Evolutionary conservation across 176 grass and related monocot genomes (phyloP), one percentile per base, ranked within the genome.

Genomic region (Chloris gayana): DNA sequence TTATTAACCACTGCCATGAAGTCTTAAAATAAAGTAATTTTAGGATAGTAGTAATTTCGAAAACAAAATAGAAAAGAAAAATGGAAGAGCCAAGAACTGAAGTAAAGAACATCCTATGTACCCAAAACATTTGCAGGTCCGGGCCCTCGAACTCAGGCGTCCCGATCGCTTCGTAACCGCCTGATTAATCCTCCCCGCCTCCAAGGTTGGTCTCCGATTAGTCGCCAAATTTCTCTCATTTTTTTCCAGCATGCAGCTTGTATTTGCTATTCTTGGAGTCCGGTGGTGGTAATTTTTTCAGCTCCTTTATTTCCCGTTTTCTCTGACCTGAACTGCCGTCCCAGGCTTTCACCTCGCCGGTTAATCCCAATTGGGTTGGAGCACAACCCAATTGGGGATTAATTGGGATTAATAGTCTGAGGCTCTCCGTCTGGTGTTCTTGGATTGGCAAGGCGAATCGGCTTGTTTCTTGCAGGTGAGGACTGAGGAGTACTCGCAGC

Each of bases 321-420:
- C 58, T 79, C 67, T 88, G 67, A 75, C 87, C 76, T 75, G 75
- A 83, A 84, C 81, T 85, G 82, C 67, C 50, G 87, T 77, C 75
- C 73, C 59, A 77, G 78, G 67, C 83, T 81, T 85, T 79, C 64
- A 79, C 87, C 83, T 72, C 65, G 38, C 73, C n/a, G 78, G 47
- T 82, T 77, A 82, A 89, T 85, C 83, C 83, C 87, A 78, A 85
- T 78, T 85, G 87, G 83, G 78, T 89, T 66, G 71, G 51, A 80
- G 41, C 71, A 53, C 82, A 76, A 76, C 78, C 87, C 78, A 85
- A 82, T 89, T 89, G 87, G 78, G 83, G 79, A 60, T 72, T 82
- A 76, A 77, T 89, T 71, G 35, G 83, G 70, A 89, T 72, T 65
- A 53, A 73, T 87, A 77, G 67, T 79, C 69, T 54, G 60, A 27